A percentile compares a stretch with the other conserved stretches of the same genome.
Conservation (phyloP, 305 asterid species). For the Solanum aculeatissimum region DNA sequence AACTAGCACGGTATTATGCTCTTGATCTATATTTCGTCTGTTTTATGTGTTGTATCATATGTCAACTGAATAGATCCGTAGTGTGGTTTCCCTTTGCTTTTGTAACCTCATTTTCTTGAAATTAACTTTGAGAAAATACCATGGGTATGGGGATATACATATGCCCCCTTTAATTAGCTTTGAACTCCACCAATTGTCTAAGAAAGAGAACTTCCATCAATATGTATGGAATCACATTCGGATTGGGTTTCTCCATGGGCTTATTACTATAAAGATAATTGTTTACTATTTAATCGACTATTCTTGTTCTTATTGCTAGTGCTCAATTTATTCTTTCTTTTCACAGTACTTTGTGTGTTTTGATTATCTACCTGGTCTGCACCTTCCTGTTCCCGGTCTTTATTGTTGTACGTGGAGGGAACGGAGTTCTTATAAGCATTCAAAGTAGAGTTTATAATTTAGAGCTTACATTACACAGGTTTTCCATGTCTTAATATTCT, state of each 20-base stretch:
- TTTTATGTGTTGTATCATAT: not conserved
- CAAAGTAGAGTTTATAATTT: not conserved
- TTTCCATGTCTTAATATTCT: not conserved
- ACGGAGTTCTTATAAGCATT: not conserved
- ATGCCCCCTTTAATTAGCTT: not conserved
- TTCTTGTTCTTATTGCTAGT: not conserved
- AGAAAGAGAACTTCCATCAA: not conserved
- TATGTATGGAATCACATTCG: not conserved
- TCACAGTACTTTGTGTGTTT: not conserved
- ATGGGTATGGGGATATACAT: not conserved
- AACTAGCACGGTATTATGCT: conserved; percentile 66
- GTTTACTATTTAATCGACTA: not conserved
- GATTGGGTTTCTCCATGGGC: not conserved
- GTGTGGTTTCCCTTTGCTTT: not conserved
- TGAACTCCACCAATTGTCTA: not conserved
- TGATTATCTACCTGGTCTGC: not conserved
- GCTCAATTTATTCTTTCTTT: not conserved
- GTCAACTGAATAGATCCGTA: not conserved
- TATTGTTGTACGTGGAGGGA: not conserved
- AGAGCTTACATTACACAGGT: not conserved
- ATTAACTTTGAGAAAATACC: not conserved
- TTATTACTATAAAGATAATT: not conserved
- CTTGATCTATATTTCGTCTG: conserved; percentile 5
- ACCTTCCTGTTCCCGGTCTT: not conserved
- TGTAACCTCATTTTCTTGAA: not conserved